Evolutionary conservation across 148 eudicot species (phyloP).

Genomic region (Linanthus parryae): DNA sequence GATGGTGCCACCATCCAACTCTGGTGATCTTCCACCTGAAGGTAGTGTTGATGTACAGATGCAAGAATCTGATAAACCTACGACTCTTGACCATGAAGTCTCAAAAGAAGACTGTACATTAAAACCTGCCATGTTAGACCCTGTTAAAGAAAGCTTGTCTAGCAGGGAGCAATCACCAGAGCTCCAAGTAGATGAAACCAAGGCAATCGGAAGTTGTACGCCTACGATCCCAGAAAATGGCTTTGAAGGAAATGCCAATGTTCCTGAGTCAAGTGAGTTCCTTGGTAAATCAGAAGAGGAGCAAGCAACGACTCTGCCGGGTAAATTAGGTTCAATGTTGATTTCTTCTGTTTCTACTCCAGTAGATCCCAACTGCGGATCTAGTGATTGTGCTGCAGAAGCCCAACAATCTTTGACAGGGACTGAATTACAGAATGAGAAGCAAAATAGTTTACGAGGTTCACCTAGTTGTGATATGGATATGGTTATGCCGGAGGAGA

Average conservation of each 20-base stretch:
- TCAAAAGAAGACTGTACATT: conserved; percentile 18
- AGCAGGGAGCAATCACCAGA: conserved; percentile 16
- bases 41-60: conserved; percentile 17
- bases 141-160: conserved; percentile 23
- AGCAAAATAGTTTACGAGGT: conserved; percentile 8
- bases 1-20: conserved; percentile 11
- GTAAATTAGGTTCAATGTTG: conserved; percentile 18
- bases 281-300: conserved; percentile 20
- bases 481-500: conserved; percentile 16
- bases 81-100: conserved; percentile 13
- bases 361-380: conserved; percentile 19
- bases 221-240: conserved; percentile 15
- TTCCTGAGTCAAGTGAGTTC: conserved; percentile 14
- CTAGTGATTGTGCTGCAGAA: conserved; percentile 19
- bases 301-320: conserved; percentile 16
- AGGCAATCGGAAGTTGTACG: conserved; percentile 12
- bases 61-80: conserved; percentile 15
- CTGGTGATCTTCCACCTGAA: conserved; percentile 20
- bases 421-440: conserved; percentile 14
- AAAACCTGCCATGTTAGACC: conserved; percentile 20
- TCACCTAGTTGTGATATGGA: conserved; percentile 10
- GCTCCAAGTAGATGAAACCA: conserved; percentile 17
- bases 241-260: conserved; percentile 19
- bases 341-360: conserved; percentile 19
- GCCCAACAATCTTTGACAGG: conserved; percentile 22